Evolutionary conservation across 768 basidiomycete genomes (phyloP), one percentile per base, ranked within the genome.

Genomic region (Podaxis sp.): DNA sequence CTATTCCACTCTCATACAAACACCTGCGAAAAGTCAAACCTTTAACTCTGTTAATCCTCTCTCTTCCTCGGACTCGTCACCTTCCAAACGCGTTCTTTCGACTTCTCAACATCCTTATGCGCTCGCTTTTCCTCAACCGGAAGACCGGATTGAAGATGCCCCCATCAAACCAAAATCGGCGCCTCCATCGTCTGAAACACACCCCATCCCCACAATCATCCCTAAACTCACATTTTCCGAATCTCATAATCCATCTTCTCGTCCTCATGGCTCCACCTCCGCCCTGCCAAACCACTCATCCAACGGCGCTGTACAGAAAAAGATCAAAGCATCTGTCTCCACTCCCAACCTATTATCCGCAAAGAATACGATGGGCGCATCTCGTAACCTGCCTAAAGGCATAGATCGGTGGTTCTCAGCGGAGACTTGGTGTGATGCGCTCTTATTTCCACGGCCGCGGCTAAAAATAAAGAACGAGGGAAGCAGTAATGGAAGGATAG

Each of bases 401-500:
- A 84, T 79, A 65, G 86, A 89, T 33, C 78, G 86, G 5, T 92
- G 88, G 89, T 68, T 92, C 1, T 84, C 86, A 2, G 84, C 89
- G 0, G 89, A 92, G 74, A 86, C 87, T 17, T 92, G 90, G 89
- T 93, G 91, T 73, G 90, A 93, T 65, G 90, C 90, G 0, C 68
- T 93, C 8, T 72, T 93, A 26, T 87, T 92, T 61, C 92, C 92
- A 2, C 83, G 89, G 1, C 92, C 92, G 12, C 80, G 90, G 56
- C 82, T 93, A 67, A 84, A 82, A 69, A 62, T 85, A 63, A 82
- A 80, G 65, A 77, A 79, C 24, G 70, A 71, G 42, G 66, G 24
- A 7, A 69, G 22, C 61, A 70, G 63, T 30, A 76, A 61, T 63
- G 76, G 66, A 12, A 68, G 78, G 33, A 77, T 82, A 24, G 76